Conservation (phyloP, 2,329 filamentous ascomycete genomes). For the Paracoccidioides lutzii region DNA sequence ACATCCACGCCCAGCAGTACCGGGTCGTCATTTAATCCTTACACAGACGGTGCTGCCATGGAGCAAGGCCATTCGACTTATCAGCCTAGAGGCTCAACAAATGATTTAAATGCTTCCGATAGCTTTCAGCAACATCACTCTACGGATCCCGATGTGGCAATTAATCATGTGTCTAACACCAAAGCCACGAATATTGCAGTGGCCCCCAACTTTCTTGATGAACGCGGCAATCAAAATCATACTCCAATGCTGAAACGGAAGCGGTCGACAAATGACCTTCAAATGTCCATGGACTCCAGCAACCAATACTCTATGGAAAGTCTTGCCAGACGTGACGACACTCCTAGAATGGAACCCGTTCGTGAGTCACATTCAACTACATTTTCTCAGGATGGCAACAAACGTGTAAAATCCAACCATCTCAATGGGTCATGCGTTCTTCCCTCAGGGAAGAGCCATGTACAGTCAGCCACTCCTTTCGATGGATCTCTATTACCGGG, state of each 20-base stretch:
- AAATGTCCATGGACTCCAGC: neutral
- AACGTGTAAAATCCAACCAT: constrained; percentile 12
- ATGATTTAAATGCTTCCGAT: neutral
- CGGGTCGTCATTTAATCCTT: constrained; percentile 13
- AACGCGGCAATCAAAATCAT: constrained; percentile 1
- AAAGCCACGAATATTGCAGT: neutral
- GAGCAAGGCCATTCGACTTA: neutral
- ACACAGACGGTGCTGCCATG: constrained; percentile 6
- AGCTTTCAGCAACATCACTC: neutral
- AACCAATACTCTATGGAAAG: neutral
- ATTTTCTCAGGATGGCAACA: constrained; percentile 7
- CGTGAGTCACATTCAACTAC: neutral
- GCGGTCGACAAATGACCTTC: neutral
- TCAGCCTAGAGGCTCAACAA: neutral
- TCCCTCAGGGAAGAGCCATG: neutral
- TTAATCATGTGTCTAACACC: neutral
- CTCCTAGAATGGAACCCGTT: neutral
- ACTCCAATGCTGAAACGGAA: constrained; percentile 7
- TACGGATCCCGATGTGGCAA: neutral
- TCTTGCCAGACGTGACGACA: neutral
- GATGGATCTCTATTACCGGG: constrained; percentile 36
- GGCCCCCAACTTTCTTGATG: neutral
- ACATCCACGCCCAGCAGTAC: constrained; percentile 7
- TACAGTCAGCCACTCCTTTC: constrained; percentile 2
- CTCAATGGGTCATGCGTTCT: constrained; percentile 1